phyloP scores from a whole-genome alignment of 2,329 filamentous ascomycete genomes.

The Pseudogymnoascus sp. region DNA sequence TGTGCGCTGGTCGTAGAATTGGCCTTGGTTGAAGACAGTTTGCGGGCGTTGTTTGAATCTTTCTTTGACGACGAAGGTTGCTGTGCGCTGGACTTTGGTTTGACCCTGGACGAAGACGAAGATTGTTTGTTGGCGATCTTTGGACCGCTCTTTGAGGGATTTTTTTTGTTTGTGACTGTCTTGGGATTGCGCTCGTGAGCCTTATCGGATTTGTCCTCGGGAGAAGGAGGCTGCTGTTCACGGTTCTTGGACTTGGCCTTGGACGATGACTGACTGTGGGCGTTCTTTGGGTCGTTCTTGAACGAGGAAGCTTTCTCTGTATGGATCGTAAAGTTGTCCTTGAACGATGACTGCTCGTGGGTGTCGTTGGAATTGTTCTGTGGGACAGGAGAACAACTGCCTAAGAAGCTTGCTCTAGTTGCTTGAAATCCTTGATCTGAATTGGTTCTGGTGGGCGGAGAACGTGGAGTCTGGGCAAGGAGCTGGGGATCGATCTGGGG shows the following conservation, averaged over 20 bases:
- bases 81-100: neutral
- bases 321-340: neutral
- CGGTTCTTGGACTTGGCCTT: neutral
- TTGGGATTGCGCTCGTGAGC: neutral
- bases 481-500: too few species aligned
- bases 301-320: neutral
- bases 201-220: neutral
- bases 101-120: neutral
- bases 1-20: neutral
- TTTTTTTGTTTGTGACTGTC: too few species aligned
- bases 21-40: neutral
- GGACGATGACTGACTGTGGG: neutral
- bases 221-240: neutral
- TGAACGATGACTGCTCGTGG: neutral
- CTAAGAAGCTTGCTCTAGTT: too few species aligned
- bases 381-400: neutral
- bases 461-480: neutral
- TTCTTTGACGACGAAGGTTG: neutral
- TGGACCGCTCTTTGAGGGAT: too few species aligned
- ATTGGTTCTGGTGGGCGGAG: neutral
- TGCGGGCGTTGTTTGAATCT: neutral
- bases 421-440: too few species aligned
- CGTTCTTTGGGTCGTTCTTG: neutral
- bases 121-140: neutral
- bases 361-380: neutral